These are phyloP conservation scores for Epicoccum nigrum DNA, from an alignment of 2,329 filamentous ascomycete genomes.

Conservation along the genomic window DNA sequence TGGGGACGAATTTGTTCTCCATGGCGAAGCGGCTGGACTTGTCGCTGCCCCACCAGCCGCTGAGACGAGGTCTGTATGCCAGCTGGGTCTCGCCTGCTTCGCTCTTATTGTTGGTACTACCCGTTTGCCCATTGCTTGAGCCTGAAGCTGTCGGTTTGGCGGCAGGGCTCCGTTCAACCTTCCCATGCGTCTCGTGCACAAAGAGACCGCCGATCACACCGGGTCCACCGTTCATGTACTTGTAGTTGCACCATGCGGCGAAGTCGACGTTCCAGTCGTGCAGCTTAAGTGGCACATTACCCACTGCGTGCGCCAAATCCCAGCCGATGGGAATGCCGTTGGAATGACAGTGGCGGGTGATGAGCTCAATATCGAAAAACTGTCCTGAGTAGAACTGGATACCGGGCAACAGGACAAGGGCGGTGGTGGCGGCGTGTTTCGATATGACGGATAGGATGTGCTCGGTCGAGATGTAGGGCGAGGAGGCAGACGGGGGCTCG, in stretches of 20 bases:
- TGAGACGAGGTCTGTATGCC: slow-evolving; percentile 68
- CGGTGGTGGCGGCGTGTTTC: slow-evolving; percentile 72
- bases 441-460: slow-evolving; percentile 76
- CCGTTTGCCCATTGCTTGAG: slow-evolving; percentile 35
- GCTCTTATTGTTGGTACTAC: background rate
- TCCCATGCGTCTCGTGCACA: slow-evolving; percentile 76
- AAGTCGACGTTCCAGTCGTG: slow-evolving; percentile 94
- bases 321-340: slow-evolving; percentile 78
- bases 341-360: slow-evolving; percentile 76
- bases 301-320: slow-evolving; percentile 86
- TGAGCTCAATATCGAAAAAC: slow-evolving; percentile 79
- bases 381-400: slow-evolving; percentile 95
- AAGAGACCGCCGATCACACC: slow-evolving; percentile 81
- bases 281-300: slow-evolving; percentile 78
- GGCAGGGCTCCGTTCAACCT: slow-evolving; percentile 49
- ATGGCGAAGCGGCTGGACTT: slow-evolving; percentile 80
- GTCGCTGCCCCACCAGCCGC: slow-evolving; percentile 88
- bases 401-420: slow-evolving; percentile 80
- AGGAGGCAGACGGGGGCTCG: slow-evolving; percentile 59
- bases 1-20: slow-evolving; percentile 79
- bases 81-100: slow-evolving; percentile 39
- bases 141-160: slow-evolving; percentile 22
- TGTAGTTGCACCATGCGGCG: slow-evolving; percentile 92
- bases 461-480: slow-evolving; percentile 70
- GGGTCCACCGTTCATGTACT: slow-evolving; percentile 87